phyloP scores from a whole-genome alignment of 176 grass and related monocot genomes.

The Urochloa ruziziensis region DNA sequence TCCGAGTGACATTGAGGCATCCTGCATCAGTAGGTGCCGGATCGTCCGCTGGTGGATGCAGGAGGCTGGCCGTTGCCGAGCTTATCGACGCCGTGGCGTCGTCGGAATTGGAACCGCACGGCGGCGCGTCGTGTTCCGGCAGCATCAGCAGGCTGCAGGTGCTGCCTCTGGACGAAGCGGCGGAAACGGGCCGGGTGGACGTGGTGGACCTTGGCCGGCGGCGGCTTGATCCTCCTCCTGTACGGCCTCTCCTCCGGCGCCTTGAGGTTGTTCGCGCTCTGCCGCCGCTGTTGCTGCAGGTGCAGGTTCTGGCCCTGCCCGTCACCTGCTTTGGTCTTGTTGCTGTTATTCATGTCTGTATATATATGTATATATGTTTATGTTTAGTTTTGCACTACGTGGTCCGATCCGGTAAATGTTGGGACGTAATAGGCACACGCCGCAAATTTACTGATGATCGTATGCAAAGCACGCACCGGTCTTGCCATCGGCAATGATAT shows the following conservation, averaged over 20 bases:
- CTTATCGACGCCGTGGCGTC: background rate
- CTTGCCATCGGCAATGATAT: background rate
- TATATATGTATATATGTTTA: background rate
- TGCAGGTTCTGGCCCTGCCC: background rate
- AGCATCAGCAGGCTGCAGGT: background rate
- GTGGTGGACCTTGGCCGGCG: constrained; percentile 15
- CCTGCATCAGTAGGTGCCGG: background rate
- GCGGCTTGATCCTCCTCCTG: constrained; percentile 7
- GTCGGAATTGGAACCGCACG: background rate
- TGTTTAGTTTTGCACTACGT: background rate
- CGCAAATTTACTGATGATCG: no score
- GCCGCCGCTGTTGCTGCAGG: background rate
- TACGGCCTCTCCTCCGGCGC: background rate
- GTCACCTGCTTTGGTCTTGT: background rate
- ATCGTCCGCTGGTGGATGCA: background rate
- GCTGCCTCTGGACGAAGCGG: constrained; percentile 17
- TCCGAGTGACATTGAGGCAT: background rate
- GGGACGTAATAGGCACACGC: no score
- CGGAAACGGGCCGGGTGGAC: constrained; percentile 8
- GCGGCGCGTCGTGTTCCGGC: background rate
- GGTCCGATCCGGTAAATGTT: background rate
- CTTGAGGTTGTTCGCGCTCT: background rate
- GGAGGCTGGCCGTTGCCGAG: background rate
- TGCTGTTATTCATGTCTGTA: background rate
- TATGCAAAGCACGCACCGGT: background rate